These are phyloP conservation scores for Aspergillus neotritici DNA, from an alignment of 2,329 filamentous ascomycete species.

Conservation along the genomic window DNA sequence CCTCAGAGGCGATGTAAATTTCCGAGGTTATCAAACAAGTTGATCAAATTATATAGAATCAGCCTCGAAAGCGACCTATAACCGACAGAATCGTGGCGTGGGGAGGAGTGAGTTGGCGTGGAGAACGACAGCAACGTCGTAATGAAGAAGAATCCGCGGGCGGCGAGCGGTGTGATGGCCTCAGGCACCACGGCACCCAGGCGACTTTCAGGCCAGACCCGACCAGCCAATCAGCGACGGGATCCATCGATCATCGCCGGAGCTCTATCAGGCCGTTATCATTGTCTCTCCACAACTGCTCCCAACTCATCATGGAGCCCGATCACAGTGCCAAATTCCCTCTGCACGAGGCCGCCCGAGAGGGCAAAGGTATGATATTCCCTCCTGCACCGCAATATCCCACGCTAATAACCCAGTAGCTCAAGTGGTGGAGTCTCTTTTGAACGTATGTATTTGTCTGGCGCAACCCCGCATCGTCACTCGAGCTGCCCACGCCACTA, in stretches of 20 bases:
- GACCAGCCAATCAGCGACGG: no score
- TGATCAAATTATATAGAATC: neutral
- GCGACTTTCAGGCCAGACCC: no score
- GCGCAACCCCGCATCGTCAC: slow-evolving; percentile 23
- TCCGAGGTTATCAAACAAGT: no score
- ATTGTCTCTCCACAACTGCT: neutral
- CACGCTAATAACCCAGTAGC: slow-evolving; percentile 45
- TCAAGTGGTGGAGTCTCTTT: slow-evolving; percentile 65
- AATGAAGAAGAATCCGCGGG: no score
- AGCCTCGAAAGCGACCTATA: no score
- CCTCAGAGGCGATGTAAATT: slow-evolving; percentile 8
- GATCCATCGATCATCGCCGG: no score
- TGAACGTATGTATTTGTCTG: slow-evolving; percentile 50
- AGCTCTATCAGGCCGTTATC: no score
- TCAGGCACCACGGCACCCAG: no score
- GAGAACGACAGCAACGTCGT: no score
- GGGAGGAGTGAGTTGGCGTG: no score
- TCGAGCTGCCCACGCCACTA: neutral
- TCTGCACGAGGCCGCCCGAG: slow-evolving; percentile 79
- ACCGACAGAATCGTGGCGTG: no score
- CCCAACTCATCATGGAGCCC: slow-evolving; percentile 32
- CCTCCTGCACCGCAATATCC: neutral
- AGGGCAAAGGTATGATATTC: slow-evolving; percentile 65
- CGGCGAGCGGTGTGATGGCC: no score
- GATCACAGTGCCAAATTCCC: slow-evolving; percentile 61